Evolutionary conservation across 1,284 basidiomycete genomes (phyloP).

Genomic region (Rhodotorula sp.): DNA sequence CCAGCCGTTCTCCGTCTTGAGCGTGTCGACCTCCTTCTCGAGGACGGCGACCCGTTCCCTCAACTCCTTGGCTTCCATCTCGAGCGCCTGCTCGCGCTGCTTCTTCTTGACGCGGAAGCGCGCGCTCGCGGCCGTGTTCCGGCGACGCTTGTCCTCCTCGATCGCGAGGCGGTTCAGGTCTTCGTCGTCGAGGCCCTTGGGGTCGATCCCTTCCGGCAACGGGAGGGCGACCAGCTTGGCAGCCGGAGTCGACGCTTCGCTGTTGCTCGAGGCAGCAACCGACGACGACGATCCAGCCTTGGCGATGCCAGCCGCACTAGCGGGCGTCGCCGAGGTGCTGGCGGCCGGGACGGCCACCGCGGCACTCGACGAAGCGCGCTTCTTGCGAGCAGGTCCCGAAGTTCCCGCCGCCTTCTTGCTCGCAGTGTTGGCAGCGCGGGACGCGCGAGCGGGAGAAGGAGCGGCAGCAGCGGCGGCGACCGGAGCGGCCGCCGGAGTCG

Average conservation of each 20-base stretch:
- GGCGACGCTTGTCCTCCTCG: slow-evolving; percentile 83
- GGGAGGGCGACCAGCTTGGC: slow-evolving; percentile 9
- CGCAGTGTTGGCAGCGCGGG: background rate
- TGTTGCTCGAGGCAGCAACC: slow-evolving; percentile 10
- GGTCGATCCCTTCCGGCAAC: slow-evolving; percentile 20
- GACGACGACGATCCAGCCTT: slow-evolving; percentile 2
- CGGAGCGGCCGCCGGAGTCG: slow-evolving; percentile 10
- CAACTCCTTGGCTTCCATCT: slow-evolving; percentile 85
- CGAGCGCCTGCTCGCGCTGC: slow-evolving; percentile 90
- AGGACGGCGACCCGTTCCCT: slow-evolving; percentile 75
- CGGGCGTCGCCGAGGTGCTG: background rate
- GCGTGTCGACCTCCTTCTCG: slow-evolving; percentile 80
- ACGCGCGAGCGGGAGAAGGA: background rate
- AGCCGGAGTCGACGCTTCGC: background rate
- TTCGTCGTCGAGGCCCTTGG: slow-evolving; percentile 30
- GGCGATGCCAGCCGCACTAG: background rate
- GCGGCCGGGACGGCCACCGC: background rate
- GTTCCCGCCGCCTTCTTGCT: slow-evolving; percentile 13
- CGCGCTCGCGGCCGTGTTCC: slow-evolving; percentile 79
- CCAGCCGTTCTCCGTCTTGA: slow-evolving; percentile 92
- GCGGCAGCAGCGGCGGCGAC: slow-evolving; percentile 1
- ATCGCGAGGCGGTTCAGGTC: slow-evolving; percentile 35
- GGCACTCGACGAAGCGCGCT: slow-evolving; percentile 7
- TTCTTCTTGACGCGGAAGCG: slow-evolving; percentile 99
- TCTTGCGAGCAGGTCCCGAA: slow-evolving; percentile 8